Evolutionary conservation across 2,329 filamentous ascomycete genomes (phyloP).

Genomic region (Hirsutella minnesotensis): DNA sequence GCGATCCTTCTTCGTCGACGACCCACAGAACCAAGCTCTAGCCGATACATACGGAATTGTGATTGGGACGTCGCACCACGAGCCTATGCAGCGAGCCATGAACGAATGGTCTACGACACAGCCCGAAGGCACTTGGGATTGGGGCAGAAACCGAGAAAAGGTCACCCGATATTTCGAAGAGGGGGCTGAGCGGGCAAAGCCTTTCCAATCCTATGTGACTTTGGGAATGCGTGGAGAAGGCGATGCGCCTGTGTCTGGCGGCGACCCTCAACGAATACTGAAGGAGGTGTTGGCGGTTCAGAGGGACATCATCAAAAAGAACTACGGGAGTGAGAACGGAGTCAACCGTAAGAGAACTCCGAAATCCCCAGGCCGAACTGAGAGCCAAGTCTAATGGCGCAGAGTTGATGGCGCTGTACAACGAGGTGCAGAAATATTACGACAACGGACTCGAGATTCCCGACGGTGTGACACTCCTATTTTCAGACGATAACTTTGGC

Average conservation of each 20-base stretch:
- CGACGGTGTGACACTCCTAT: constrained; percentile 50
- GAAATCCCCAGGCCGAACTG: background rate
- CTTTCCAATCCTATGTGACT: constrained; percentile 48
- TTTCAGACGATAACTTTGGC: constrained; percentile 52
- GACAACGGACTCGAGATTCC: constrained; percentile 46
- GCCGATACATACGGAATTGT: constrained; percentile 54
- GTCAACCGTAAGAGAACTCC: constrained; percentile 25
- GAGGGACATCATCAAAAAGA: constrained; percentile 37
- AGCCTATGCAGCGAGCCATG: constrained; percentile 51
- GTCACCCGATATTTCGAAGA: constrained; percentile 45
- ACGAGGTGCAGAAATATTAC: constrained; percentile 52
- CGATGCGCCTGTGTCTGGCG: constrained; percentile 38
- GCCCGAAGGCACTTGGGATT: constrained; percentile 43
- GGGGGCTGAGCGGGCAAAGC: constrained; percentile 40
- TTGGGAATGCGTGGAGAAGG: constrained; percentile 47
- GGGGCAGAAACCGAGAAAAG: constrained; percentile 41
- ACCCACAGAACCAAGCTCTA: constrained; percentile 42
- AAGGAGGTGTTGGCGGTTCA: constrained; percentile 43
- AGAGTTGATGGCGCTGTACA: constrained; percentile 54
- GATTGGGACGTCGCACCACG: constrained; percentile 52
- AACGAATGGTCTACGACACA: constrained; percentile 29
- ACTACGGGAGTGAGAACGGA: constrained; percentile 32
- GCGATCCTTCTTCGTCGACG: constrained; percentile 51
- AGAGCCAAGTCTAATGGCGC: constrained; percentile 6
- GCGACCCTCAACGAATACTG: constrained; percentile 38